Conservation (phyloP, 208 protist genomes). For the Leishmania amazonensis region DNA sequence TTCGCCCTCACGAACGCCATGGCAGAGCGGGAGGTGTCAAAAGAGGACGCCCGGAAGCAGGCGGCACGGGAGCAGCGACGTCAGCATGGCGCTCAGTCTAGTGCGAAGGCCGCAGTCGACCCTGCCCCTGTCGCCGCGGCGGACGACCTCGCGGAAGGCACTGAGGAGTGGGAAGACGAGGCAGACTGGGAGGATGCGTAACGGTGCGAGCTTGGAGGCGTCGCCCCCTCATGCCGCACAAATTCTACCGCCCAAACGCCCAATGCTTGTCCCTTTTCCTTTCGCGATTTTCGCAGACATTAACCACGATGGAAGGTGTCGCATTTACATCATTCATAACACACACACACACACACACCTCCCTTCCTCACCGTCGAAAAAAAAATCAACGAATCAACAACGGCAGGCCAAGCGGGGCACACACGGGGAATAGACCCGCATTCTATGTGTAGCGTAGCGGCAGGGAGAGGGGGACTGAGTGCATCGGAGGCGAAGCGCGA, state of each 20-base stretch:
- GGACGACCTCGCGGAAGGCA: conserved; percentile 5
- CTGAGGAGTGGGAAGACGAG: conserved; percentile 39
- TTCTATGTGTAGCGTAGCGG: neutral
- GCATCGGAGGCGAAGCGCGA: neutral
- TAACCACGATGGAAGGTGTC: neutral
- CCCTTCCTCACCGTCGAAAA: neutral
- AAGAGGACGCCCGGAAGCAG: conserved; percentile 21
- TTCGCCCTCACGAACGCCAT: conserved; percentile 42
- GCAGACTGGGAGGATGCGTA: conserved; percentile 8
- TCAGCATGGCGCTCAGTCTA: neutral
- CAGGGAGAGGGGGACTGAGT: neutral
- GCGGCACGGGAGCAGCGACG: conserved; percentile 14
- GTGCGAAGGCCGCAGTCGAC: neutral
- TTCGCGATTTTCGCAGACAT: neutral
- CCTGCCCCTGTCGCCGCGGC: neutral
- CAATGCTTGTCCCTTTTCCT: neutral
- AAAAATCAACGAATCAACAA: too few relatives aligned
- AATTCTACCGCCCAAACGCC: neutral
- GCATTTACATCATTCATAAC: neutral
- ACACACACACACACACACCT: neutral
- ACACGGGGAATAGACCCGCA: neutral
- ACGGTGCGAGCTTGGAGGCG: neutral
- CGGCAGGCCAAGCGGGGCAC: neutral
- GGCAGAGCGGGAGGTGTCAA: conserved; percentile 35
- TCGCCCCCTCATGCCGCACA: neutral